Conservation (phyloP, 805 yeast species). For the Priceomyces carsonii region DNA sequence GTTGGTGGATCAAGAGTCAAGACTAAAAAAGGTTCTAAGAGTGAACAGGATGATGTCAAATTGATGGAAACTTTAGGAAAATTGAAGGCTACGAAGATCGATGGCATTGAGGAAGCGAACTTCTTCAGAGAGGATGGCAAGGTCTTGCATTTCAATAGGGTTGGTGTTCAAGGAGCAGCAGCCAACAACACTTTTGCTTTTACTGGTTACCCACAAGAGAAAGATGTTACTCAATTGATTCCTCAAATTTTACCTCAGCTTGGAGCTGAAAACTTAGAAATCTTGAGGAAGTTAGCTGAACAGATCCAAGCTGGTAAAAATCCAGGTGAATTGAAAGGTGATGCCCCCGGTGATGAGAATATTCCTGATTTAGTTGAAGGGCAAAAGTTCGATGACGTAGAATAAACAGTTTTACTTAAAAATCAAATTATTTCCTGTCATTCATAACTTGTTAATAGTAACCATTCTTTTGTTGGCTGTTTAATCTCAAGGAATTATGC, state of each 20-base stretch:
- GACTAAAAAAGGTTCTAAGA: conserved; percentile 72
- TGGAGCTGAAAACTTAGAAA: conserved; percentile 92
- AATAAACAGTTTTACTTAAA: conserved; percentile 21
- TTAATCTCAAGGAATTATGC: conserved; percentile 4
- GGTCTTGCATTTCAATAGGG: conserved; percentile 94
- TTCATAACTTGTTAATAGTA: conserved; percentile 3
- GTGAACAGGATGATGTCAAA: conserved; percentile 88
- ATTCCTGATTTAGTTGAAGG: conserved; percentile 85
- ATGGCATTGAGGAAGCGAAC: conserved; percentile 94
- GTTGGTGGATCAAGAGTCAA: conserved; percentile 89
- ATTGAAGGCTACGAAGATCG: conserved; percentile 84
- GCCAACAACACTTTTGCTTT: conserved; percentile 90
- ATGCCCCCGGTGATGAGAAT: conserved; percentile 56
- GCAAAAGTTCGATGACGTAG: conserved; percentile 75
- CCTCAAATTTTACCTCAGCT: conserved; percentile 95
- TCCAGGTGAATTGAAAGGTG: conserved; percentile 47
- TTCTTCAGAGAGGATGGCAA: conserved; percentile 96
- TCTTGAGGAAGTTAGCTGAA: conserved; percentile 86
- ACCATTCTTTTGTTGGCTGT: conserved; percentile 3
- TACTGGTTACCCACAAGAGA: conserved; percentile 94
- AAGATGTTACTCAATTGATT: conserved; percentile 85
- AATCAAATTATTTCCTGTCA: conserved; percentile 3
- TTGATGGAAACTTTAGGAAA: conserved; percentile 86
- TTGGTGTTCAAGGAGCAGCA: conserved; percentile 92
- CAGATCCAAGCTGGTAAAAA: conserved; percentile 70